Evolutionary conservation across 805 yeast genomes (phyloP), one percentile per base, ranked within the genome.

Genomic region (Vanderwaltozyma yarrowii): DNA sequence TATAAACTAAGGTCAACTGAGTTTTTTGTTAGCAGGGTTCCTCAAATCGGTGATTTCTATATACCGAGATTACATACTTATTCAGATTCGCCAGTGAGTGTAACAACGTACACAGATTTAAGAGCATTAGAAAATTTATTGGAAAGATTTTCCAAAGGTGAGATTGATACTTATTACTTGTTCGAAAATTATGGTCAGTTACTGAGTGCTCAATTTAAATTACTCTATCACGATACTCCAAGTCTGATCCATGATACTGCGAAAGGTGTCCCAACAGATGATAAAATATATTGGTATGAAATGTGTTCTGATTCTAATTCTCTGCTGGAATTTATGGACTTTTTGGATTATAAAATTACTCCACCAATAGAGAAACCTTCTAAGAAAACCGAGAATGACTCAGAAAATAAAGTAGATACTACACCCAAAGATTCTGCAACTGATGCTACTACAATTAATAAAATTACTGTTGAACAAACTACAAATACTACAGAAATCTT

Each of bases 251-350:
- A 45, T 12, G 57, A 56, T 35, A 38, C 43, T 9, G 32, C 38
- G 13, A 43, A 42, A 18, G 44, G 42, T 1, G 39, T 38, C 7
- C 21, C 33, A 4, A 35, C 21, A 20, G 18, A 30, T 5, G 34
- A 33, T 1, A 45, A 49, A 30, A 44, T 35, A n/a, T 54, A 55
- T 37, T 57, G 62, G 62, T 56, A 43, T 39, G 60, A 56, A 34
- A 45, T 57, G 41, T 46, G 57, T 30, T 41, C 45, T 37, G 53
- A 57, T 35, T 35, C 53, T 6, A 40, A 43, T 21, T 41, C 56
- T 3, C 37, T 57, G 17, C 35, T 47, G n/a, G 47, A 44, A 15
- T 56, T 55, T 26, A 41, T 54, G 12, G 45, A 38, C 7, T 43
- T 45, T 15, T 29, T 56, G 31, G 52, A 54, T 19, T 49, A 46